phyloP scores from a whole-genome alignment of 169 alveolate species.

The Perkinsus olseni region DNA sequence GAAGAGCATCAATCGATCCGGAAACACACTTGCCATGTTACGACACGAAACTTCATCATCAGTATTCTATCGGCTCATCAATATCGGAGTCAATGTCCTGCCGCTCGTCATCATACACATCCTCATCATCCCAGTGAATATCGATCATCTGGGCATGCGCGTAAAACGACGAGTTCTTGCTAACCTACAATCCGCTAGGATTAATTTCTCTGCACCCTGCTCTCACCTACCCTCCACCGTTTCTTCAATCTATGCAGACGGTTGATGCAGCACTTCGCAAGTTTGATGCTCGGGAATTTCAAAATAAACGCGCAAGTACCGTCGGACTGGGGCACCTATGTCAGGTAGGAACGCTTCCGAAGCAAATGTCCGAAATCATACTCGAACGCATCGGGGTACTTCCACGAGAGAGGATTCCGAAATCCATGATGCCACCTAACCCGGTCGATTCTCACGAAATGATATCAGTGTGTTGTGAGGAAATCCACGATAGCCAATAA shows the following conservation, averaged over 20 bases:
- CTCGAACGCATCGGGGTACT: too few species aligned
- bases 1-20: neutral
- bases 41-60: neutral
- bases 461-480: too few species aligned
- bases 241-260: neutral
- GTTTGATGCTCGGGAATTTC: neutral
- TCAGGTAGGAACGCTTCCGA: too few species aligned
- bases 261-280: neutral
- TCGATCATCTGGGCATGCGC: constrained; percentile 3
- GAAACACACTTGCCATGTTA: neutral
- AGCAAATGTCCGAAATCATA: too few species aligned
- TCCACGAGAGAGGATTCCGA: too few species aligned
- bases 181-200: neutral
- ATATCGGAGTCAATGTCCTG: neutral
- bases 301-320: neutral
- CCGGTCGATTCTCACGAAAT: too few species aligned
- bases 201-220: too few species aligned
- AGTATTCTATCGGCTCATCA: neutral
- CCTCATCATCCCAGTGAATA: neutral
- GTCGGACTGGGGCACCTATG: neutral
- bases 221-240: neutral
- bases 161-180: neutral
- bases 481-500: too few species aligned
- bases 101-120: neutral
- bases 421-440: too few species aligned